These are phyloP conservation scores for Paramyrothecium sp. DNA, from an alignment of 2,329 filamentous ascomycete species.

Conservation along the genomic window DNA sequence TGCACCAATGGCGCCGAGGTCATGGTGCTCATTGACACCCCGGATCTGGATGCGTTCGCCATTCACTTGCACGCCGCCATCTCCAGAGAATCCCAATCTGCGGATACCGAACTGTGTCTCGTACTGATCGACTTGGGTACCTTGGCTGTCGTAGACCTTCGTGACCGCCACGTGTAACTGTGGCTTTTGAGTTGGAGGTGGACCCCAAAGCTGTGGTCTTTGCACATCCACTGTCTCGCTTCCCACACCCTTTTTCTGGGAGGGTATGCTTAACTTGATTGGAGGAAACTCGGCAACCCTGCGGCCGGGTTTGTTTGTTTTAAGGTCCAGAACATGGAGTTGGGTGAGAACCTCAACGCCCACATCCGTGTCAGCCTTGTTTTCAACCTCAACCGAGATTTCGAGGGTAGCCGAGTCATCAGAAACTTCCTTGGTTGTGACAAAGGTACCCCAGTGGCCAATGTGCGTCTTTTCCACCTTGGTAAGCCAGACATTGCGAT, in stretches of 20 bases:
- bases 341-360: constrained; percentile 38
- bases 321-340: constrained; percentile 34
- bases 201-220: constrained; percentile 47
- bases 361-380: constrained; percentile 28
- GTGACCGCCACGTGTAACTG: constrained; percentile 48
- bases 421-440: constrained; percentile 45
- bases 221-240: constrained; percentile 25
- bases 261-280: constrained; percentile 23
- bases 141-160: constrained; percentile 21
- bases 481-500: constrained; percentile 53
- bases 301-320: constrained; percentile 20
- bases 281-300: constrained; percentile 32
- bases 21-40: constrained; percentile 50
- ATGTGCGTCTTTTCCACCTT: constrained; percentile 46
- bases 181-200: constrained; percentile 40
- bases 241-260: constrained; percentile 26
- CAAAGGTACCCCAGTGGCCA: constrained; percentile 46
- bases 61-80: constrained; percentile 45
- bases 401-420: constrained; percentile 40
- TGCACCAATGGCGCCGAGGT: constrained; percentile 46
- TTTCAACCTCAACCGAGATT: constrained; percentile 44
- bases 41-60: constrained; percentile 40
- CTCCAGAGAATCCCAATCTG: constrained; percentile 33
- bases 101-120: constrained; percentile 51
- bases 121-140: constrained; percentile 37